Evolutionary conservation across 306 rosid genomes (phyloP), one percentile per base, ranked within the genome.

Genomic region (Glycine soja): DNA sequence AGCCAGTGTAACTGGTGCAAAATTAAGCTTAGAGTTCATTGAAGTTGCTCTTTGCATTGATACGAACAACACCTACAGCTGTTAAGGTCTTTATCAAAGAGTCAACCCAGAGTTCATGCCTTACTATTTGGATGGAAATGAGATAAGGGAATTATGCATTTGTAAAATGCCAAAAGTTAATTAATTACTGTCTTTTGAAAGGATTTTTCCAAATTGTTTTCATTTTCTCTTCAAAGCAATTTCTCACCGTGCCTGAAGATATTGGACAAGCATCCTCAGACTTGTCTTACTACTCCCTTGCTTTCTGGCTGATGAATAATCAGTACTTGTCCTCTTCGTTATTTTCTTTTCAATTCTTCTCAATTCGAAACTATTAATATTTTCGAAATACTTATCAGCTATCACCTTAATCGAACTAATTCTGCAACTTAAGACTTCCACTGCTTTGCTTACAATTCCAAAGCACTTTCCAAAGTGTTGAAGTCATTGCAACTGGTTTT

Each of bases 1-100:
- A 81, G 58, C 70, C 74, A 83, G 81, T 46, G 79, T 83, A 48
- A 62, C 73, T 82, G 50, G 62, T 76, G 84, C 80, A 40, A 81
- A 79, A 50, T 88, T 75, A 54, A 77, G 80, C 62, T 61, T 65
- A 45, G 78, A 43, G 58, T 76, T 70, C 75, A 82, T 75, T 76
- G 84, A 82, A 72, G 84, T 9, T 50, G 42, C 74, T 80, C 10
- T 18, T 68, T 54, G 67, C 63, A 72, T 51, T 82, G 84, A 79
- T 79, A 51, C 74, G 81, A 76, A 42, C 51, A 71, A 46, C 58
- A 65, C 83, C 18, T 80, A 69, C 65, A 85, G 59, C 45, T 14
- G 38, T 80, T 79, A 75, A 71, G 79, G 82, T 86, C 67, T 71
- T 76, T 57, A 70, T 71, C 14, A 82, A 64, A 11, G 78, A 85